Base-by-base conservation (phyloP, 495 filamentous ascomycete genomes). In the Talaromyces thailandensis region DNA sequence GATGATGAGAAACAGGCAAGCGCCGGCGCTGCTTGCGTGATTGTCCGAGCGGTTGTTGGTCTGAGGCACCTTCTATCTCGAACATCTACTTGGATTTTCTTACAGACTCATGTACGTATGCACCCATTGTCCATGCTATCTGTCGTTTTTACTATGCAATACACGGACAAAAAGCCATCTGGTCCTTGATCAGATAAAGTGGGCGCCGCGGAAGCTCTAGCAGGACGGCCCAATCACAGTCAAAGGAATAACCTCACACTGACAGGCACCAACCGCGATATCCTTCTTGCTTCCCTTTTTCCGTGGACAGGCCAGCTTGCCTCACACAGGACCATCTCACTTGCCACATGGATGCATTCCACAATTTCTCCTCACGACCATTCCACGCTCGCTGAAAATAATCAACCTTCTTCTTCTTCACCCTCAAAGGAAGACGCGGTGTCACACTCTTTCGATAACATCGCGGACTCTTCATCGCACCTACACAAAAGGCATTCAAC, bases 311-410 rank as follows among this genome's bases (percentile, higher is more conserved):
- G 58, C 58, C 58, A 60, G 58, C 31, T 60, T 45, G 37, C 58
- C 58, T 45, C 58, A 21, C 21, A 11, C 21, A 48, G 37, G 43
- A 60, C 35, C 11, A 24, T n/a, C 25, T 48, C 37, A n/a, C 55
- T 35, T 35, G 58, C 58, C 58, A 45, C 58, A 24, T 60, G 58
- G 35, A 60, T 60, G 58, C 37, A 14, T 60, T 48, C 58, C 58
- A 45, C 35, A 48, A 28, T 8, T 24, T 60, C 16, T 28, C 29
- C 32, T 45, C 43, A 35, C 9, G 37, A 21, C n/a, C 16, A 18
- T 51, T 8, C 58, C 37, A 51, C 43, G 23, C 43, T 51, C 58
- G 25, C 43, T 60, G 23, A 60, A 23, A 43, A 60, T 45, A 32
- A 58, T 43, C 35, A 43, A 40, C n/a, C 5, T 12, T 28, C 24